A percentile compares a stretch with the other conserved stretches of the same genome.
Conservation (phyloP, 2,329 filamentous ascomycete species). For the Aureobasidium sp. region DNA sequence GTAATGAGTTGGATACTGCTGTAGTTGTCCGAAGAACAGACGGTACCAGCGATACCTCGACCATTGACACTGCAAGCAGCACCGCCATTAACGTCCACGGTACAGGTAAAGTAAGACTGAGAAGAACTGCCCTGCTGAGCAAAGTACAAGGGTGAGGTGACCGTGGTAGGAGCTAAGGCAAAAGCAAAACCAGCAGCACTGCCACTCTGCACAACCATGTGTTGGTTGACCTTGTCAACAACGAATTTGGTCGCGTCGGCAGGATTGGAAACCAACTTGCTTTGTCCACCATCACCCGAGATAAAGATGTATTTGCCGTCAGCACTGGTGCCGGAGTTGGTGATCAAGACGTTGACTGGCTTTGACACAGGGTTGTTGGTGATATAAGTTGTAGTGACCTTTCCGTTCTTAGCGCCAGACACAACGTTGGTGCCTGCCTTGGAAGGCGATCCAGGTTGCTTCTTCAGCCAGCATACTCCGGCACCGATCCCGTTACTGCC, state of each 20-base stretch:
- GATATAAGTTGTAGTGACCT: slow-evolving; percentile 20
- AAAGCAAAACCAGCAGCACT: background rate
- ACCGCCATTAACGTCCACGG: background rate
- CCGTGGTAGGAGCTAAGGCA: background rate
- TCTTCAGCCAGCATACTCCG: slow-evolving; percentile 25
- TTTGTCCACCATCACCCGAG: background rate
- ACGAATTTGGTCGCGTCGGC: background rate
- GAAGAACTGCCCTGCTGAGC: background rate
- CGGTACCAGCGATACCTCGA: background rate
- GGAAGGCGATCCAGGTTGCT: slow-evolving; percentile 9
- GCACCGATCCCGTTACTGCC: slow-evolving; percentile 13
- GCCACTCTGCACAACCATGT: background rate
- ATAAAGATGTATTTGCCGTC: slow-evolving; percentile 1
- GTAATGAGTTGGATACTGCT: slow-evolving; percentile 4
- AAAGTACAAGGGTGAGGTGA: background rate
- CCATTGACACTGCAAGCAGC: background rate
- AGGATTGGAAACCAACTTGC: background rate
- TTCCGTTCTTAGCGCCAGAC: slow-evolving; percentile 11
- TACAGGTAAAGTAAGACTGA: background rate
- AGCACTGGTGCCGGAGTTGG: background rate
- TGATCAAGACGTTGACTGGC: background rate
- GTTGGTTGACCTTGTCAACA: background rate
- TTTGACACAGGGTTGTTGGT: background rate
- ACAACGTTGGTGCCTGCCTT: slow-evolving; percentile 19
- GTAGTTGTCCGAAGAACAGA: background rate